phyloP scores from a whole-genome alignment of 1,284 basidiomycete species.

The Marasmius oreades region DNA sequence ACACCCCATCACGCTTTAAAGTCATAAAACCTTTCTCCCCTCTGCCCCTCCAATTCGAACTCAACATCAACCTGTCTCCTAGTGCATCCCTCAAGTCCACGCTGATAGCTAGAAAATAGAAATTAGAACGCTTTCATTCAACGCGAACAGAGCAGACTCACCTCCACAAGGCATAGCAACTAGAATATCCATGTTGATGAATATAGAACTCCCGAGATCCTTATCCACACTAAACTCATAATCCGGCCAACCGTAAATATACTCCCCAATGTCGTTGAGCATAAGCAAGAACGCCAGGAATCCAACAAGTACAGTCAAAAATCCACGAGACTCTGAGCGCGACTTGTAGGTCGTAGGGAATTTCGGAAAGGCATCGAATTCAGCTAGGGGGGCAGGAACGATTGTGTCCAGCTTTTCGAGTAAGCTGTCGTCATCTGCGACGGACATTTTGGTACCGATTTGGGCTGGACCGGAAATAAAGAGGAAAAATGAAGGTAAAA shows the following conservation, averaged over 20 bases:
- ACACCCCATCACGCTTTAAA: constrained; percentile 72
- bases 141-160: constrained; percentile 45
- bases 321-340: constrained; percentile 82
- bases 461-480: background rate
- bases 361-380: constrained; percentile 88
- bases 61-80: constrained; percentile 88
- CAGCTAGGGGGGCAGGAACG: constrained; percentile 46
- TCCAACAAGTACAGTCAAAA: constrained; percentile 81
- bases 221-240: constrained; percentile 83
- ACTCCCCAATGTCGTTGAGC: constrained; percentile 87
- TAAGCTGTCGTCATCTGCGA: constrained; percentile 31
- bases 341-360: constrained; percentile 85
- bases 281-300: constrained; percentile 72
- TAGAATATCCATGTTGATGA: constrained; percentile 86
- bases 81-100: constrained; percentile 91
- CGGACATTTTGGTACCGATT: constrained; percentile 5
- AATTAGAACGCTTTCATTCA: constrained; percentile 6
- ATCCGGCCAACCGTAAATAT: constrained; percentile 88
- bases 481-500: background rate
- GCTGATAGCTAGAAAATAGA: constrained; percentile 56
- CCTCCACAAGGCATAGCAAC: constrained; percentile 92
- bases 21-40: constrained; percentile 57
- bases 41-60: constrained; percentile 21
- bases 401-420: constrained; percentile 56
- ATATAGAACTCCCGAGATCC: constrained; percentile 59